These are phyloP conservation scores for Saturnispora hagleri DNA, from an alignment of 805 yeast genomes.

Conservation along the genomic window DNA sequence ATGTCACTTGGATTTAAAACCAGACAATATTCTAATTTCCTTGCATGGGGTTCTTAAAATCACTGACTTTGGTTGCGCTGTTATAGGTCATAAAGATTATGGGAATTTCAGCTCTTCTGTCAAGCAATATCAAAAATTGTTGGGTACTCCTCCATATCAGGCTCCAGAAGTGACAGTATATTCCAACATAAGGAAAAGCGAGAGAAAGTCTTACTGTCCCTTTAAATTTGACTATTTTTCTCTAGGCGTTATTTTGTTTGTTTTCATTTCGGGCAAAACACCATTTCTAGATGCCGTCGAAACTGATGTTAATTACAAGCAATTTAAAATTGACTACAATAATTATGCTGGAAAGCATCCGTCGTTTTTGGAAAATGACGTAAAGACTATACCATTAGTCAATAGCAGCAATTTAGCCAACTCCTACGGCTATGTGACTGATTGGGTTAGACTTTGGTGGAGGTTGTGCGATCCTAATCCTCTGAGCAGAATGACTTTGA, in stretches of 20 bases:
- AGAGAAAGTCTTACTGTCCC: constrained; percentile 37
- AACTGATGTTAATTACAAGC: constrained; percentile 44
- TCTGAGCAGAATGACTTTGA: constrained; percentile 43
- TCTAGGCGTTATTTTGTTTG: constrained; percentile 58
- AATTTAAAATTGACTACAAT: constrained; percentile 34
- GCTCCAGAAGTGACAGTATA: constrained; percentile 64
- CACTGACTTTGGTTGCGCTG: constrained; percentile 73
- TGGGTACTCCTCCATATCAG: constrained; percentile 76
- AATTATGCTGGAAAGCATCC: constrained; percentile 34
- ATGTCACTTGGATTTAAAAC: constrained; percentile 67
- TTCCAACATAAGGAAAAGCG: constrained; percentile 26
- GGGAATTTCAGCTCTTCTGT: constrained; percentile 39
- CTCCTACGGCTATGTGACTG: constrained; percentile 15
- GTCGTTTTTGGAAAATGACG: constrained; percentile 41
- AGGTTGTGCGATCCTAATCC: constrained; percentile 59
- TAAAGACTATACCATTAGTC: constrained; percentile 41
- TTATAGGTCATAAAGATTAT: constrained; percentile 47
- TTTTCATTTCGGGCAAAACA: constrained; percentile 44
- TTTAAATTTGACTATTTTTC: constrained; percentile 67
- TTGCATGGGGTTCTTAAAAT: constrained; percentile 53
- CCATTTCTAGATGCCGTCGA: constrained; percentile 49
- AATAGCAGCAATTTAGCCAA: constrained; percentile 25
- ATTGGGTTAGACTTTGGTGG: constrained; percentile 38
- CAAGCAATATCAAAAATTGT: constrained; percentile 34
- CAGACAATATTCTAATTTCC: constrained; percentile 60